These are phyloP conservation scores for Trichocomaceae sp. DNA, from an alignment of 2,329 filamentous ascomycete genomes.

Conservation along the genomic window DNA sequence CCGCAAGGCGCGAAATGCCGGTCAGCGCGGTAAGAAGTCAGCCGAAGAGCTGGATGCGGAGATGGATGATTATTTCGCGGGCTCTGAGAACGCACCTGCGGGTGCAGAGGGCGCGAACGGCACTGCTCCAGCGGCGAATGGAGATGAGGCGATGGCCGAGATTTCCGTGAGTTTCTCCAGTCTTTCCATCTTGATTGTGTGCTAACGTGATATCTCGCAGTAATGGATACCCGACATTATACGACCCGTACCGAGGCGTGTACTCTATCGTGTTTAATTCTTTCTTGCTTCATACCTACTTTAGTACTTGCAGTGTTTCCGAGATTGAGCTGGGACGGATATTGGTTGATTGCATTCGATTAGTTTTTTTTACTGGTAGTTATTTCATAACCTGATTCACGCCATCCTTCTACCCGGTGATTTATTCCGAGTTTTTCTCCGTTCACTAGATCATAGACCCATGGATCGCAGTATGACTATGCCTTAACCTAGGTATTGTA, in stretches of 20 bases:
- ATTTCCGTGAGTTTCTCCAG: slow-evolving; percentile 41
- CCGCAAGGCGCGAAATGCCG: slow-evolving; percentile 54
- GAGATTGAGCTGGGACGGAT: background rate
- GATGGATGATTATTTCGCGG: slow-evolving; percentile 88
- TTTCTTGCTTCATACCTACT: background rate
- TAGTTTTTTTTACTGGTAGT: no score
- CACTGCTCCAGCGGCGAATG: slow-evolving; percentile 42
- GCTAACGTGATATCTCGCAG: background rate
- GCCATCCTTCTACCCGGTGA: no score
- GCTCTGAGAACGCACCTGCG: slow-evolving; percentile 34
- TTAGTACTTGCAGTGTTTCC: background rate
- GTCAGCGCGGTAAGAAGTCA: slow-evolving; percentile 69
- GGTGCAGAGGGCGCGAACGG: slow-evolving; percentile 43
- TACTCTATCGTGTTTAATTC: background rate
- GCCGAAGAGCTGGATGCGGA: slow-evolving; percentile 93
- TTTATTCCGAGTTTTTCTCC: no score
- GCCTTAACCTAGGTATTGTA: no score
- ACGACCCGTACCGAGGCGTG: background rate
- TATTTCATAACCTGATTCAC: no score
- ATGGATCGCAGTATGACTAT: no score
- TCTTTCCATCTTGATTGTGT: background rate
- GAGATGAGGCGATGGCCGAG: slow-evolving; percentile 52
- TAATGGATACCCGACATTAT: slow-evolving; percentile 7
- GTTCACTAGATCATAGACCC: no score
- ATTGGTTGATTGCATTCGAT: no score